phyloP scores from a whole-genome alignment of 306 rosid genomes.

The Pachyrhizus erosus region DNA sequence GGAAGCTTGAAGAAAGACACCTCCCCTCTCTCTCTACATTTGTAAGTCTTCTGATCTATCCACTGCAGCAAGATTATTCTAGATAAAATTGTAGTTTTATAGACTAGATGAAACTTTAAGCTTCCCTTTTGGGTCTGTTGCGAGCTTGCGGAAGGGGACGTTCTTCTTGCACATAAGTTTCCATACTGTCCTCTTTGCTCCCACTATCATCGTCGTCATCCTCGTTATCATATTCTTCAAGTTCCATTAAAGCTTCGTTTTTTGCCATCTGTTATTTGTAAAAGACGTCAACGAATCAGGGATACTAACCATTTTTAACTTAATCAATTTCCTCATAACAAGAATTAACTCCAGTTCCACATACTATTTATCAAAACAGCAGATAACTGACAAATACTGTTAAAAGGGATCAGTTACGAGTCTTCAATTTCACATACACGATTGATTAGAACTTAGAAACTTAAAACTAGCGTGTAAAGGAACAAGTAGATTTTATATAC shows the following conservation, averaged over 20 bases:
- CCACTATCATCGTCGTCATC: conserved; percentile 31
- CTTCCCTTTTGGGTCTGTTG: conserved; percentile 84
- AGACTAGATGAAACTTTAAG: conserved; percentile 35
- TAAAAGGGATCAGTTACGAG: background rate
- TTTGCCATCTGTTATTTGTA: conserved; percentile 67
- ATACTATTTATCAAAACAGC: background rate
- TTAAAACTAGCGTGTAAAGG: conserved; percentile 1
- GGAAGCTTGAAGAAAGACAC: conserved; percentile 34
- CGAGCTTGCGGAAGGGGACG: conserved; percentile 71
- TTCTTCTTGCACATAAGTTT: conserved; percentile 53
- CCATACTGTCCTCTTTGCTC: conserved; percentile 35
- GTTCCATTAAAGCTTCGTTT: conserved; percentile 76
- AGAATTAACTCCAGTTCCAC: conserved; percentile 6
- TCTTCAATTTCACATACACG: background rate
- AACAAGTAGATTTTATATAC: conserved; percentile 21
- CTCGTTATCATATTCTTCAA: conserved; percentile 29
- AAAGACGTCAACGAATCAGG: conserved; percentile 24
- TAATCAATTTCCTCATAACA: conserved; percentile 24
- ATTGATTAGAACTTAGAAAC: conserved; percentile 1
- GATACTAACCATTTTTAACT: background rate
- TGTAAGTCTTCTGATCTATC: conserved; percentile 8
- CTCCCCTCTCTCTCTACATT: conserved; percentile 20
- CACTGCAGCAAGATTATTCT: conserved; percentile 30
- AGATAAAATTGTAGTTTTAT: background rate
- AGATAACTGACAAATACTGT: background rate